Evolutionary conservation across 148 eudicot genomes (phyloP), one percentile per base, ranked within the genome.

Genomic region (Nepenthes gracilis): DNA sequence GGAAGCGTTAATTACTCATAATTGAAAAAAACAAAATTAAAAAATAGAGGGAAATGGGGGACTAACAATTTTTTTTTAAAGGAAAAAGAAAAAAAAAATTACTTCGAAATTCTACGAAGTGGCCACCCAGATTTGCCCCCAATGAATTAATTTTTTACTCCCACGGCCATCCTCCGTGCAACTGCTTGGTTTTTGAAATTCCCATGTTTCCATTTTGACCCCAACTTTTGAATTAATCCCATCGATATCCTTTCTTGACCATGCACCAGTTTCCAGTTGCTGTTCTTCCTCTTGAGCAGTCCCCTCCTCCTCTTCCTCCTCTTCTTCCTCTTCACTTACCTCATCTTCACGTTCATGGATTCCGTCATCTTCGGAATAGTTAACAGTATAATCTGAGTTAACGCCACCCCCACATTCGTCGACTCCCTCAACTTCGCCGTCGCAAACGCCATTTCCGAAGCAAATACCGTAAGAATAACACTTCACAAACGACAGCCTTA

Each of bases 81-180:
- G 23, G 0, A 23, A 23, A 23, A 23, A 0, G 0, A 23, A 23
- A 23, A 23, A 23, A 23, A 5, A 43, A 43, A 35, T 3, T 14
- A 5, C 14, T 36, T n/a, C 35, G 4, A 32, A 50, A 2, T 50
- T 2, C 12, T 12, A 50, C 14, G 54, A 62, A 47, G 83, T 81
- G 58, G 90, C 94, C 77, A 89, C 94, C 84, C 97, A 89, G 64
- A 78, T 79, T 62, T 85, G 60, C 61, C 75, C 79, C 87, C 75
- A 83, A 67, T 83, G 71, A 61, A 75, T 68, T 47, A 83, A 70
- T 63, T 75, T 72, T 68, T 74, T 73, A 57, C 64, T 76, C 57
- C 76, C 72, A 64, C 70, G 78, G 37, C 85, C 77, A 45, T 78
- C 65, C 73, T 89, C 93, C 23, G 78, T 81, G 82, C 97, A 86